Evolutionary conservation across 2,329 filamentous ascomycete genomes (phyloP).

Genomic region (Mycosphaerelloides madeirae): DNA sequence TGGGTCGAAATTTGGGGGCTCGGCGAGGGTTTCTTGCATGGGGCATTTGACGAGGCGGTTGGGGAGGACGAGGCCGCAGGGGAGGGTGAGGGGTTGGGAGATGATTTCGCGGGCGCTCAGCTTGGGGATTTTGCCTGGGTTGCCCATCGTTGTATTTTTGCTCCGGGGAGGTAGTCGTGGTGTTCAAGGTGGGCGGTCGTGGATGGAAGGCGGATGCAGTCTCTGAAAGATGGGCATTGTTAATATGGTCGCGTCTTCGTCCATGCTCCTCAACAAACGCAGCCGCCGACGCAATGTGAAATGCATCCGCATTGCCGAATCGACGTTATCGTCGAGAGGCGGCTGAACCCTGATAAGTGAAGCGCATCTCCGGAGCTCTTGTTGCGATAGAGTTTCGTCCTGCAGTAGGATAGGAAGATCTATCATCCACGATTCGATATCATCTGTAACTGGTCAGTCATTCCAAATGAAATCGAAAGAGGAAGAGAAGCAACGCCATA

Average conservation of each 20-base stretch:
- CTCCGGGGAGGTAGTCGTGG: background rate
- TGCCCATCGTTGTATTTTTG: conserved; percentile 6
- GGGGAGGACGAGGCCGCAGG: conserved; percentile 30
- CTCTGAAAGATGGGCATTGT: too few relatives aligned
- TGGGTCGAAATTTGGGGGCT: conserved; percentile 32
- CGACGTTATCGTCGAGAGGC: too few relatives aligned
- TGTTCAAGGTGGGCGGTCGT: background rate
- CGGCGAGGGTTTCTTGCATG: conserved; percentile 39
- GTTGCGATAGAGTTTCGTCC: too few relatives aligned
- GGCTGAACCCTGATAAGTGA: too few relatives aligned
- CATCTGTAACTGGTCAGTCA: background rate
- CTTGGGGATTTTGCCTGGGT: conserved; percentile 1
- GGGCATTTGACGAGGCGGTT: conserved; percentile 43
- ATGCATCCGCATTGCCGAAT: background rate
- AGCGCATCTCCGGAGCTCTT: too few relatives aligned
- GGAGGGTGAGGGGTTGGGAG: conserved; percentile 21
- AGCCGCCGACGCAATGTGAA: too few relatives aligned
- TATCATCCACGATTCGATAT: too few relatives aligned
- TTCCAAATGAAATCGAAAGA: too few relatives aligned
- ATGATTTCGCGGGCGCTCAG: conserved; percentile 17
- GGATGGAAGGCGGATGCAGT: background rate
- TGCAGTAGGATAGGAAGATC: too few relatives aligned
- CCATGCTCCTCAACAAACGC: too few relatives aligned
- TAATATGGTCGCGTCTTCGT: background rate
- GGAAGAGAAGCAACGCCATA: too few relatives aligned